phyloP scores from a whole-genome alignment of 352 stramenopile species.

The Globisporangium sylvaticum region DNA sequence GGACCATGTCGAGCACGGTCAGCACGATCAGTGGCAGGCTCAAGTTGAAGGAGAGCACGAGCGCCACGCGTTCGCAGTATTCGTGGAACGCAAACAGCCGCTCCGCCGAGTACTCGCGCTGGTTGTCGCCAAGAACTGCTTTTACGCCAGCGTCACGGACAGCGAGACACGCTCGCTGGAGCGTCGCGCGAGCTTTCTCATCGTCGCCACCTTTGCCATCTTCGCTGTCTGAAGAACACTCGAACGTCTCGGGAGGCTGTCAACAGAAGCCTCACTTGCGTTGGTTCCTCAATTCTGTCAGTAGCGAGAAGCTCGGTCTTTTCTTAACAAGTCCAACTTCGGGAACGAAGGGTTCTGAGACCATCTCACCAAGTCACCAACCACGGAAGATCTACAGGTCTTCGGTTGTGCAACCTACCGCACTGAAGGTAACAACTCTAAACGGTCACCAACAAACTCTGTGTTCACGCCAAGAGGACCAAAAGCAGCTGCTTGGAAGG shows the following conservation, averaged over 20 bases:
- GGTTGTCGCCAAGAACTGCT: neutral
- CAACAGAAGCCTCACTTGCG: neutral
- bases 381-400: too few relatives aligned
- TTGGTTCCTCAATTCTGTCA: neutral
- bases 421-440: too few relatives aligned
- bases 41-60: neutral
- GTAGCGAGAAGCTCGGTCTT: neutral
- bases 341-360: neutral
- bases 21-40: neutral
- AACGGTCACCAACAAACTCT: too few relatives aligned
- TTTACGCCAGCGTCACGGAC: neutral
- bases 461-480: too few relatives aligned
- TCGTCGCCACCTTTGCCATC: neutral
- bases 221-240: neutral
- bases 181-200: neutral
- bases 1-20: neutral
- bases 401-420: too few relatives aligned
- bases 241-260: neutral
- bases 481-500: too few relatives aligned
- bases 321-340: neutral
- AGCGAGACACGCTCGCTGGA: neutral
- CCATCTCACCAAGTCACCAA: too few relatives aligned
- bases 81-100: neutral
- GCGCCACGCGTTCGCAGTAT: neutral
- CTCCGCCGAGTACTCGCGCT: neutral